Base-by-base conservation (phyloP, 208 protist species). In the Trypanosoma rangeli region DNA sequence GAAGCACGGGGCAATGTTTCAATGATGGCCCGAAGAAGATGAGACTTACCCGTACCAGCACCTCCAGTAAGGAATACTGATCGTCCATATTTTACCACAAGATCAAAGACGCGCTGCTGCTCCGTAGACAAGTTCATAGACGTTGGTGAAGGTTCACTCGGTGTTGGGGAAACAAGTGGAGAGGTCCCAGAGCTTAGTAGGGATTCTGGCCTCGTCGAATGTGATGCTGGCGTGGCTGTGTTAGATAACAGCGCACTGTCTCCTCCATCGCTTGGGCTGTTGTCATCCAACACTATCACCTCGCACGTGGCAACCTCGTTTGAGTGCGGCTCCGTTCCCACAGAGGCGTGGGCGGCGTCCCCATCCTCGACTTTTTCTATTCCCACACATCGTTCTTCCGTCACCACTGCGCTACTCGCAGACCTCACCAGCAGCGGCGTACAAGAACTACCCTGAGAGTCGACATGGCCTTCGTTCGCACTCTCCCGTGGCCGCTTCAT, bases 31-130 rank as follows among this genome's bases (percentile, higher is more conserved):
- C 89, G 83, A 24, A 96, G 84, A 24, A 96, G 65, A 58, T 92
- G 82, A 1, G 89, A 92, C 73, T 97, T 97, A 37, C 93, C 93
- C 1, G 93, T 97, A 46, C 93, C 93, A 9, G 90, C 93, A 9
- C 86, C 89, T 35, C 93, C 93, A 35, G 87, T 93, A 62, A 97
- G 86, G 68, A 95, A 93, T 20, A 95, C 74, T 54, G 71, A 92
- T 29, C 83, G 78, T 22, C 63, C 60, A 31, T 84, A 73, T 16
- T 80, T 68, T 0, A 92, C 79, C 4, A 88, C 72, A 44, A 80
- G 53, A 70, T 87, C 71, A 73, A 82, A 80, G 22, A 79, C 73
- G 35, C 69, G 60, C 37, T 70, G 64, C 72, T 96, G 91, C 72
- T 96, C 85, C 3, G 74, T 77, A 0, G 87, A 94, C 9, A 95